Conservation (phyloP, 176 grass and related monocot genomes). For the Oryza glaberrima region DNA sequence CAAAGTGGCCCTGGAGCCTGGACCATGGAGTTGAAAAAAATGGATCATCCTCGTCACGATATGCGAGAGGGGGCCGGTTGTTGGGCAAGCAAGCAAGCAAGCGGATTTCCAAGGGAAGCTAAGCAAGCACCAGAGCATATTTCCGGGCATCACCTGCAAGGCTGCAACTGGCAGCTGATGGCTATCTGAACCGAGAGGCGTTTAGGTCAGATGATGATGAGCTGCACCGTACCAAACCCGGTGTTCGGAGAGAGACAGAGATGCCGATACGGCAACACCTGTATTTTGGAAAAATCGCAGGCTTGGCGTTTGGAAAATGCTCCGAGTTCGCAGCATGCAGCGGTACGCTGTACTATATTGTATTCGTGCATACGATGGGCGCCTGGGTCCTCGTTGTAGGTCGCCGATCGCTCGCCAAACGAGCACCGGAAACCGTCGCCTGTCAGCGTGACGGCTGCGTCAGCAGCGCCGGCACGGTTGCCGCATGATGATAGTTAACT, state of each 20-base stretch:
- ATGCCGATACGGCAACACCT: constrained; percentile 22
- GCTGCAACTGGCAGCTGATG: not conserved
- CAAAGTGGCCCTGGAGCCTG: not conserved
- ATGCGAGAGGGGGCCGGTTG: not conserved
- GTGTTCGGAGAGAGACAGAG: not conserved
- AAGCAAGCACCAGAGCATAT: not conserved
- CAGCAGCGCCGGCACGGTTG: not conserved
- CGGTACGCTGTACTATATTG: not conserved
- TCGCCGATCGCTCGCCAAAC: constrained; percentile 41
- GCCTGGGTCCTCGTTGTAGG: constrained; percentile 36
- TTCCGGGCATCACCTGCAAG: not conserved
- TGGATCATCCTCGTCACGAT: not conserved
- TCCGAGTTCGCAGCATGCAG: not conserved
- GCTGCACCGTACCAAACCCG: constrained; percentile 58
- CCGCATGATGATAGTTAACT: not conserved
- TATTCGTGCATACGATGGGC: constrained; percentile 3
- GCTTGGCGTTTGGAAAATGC: not conserved
- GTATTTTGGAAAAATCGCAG: constrained; percentile 15
- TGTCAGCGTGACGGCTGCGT: not conserved
- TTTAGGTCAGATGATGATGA: constrained; percentile 42
- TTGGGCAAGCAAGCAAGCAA: not conserved
- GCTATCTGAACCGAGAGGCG: not conserved
- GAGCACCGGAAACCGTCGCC: constrained; percentile 18
- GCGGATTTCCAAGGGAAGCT: constrained; percentile 8
- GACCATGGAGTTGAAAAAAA: not conserved